phyloP scores from a whole-genome alignment of 2,329 filamentous ascomycete genomes.

The Hypoxylon sp. region DNA sequence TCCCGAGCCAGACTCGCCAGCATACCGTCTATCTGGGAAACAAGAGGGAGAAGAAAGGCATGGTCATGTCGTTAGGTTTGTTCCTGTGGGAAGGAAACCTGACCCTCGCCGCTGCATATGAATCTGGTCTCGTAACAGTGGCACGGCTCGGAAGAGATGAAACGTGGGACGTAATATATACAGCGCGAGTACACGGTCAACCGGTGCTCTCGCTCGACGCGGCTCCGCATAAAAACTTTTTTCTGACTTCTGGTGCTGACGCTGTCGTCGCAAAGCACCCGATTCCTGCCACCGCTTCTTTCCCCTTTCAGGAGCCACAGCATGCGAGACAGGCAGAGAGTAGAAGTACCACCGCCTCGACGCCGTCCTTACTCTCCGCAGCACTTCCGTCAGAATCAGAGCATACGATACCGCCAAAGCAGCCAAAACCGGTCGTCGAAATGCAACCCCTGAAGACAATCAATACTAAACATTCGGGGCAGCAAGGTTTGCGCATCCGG shows the following conservation, averaged over 20 bases:
- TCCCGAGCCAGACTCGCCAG: slow-evolving; percentile 79
- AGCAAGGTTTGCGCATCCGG: slow-evolving; percentile 82
- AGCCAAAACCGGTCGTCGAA: slow-evolving; percentile 36
- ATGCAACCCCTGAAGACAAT: slow-evolving; percentile 67
- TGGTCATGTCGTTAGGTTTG: slow-evolving; percentile 87
- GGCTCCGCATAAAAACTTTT: slow-evolving; percentile 64
- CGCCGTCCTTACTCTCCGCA: slow-evolving; percentile 49
- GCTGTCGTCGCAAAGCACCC: slow-evolving; percentile 81
- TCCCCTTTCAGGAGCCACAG: slow-evolving; percentile 37
- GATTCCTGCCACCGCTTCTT: slow-evolving; percentile 59
- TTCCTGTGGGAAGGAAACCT: slow-evolving; percentile 64
- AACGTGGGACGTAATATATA: slow-evolving; percentile 68
- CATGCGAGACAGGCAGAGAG: slow-evolving; percentile 9
- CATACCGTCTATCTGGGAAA: slow-evolving; percentile 62
- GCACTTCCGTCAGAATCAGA: slow-evolving; percentile 42
- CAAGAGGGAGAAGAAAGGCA: slow-evolving; percentile 70
- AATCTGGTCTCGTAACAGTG: slow-evolving; percentile 81
- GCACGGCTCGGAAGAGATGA: slow-evolving; percentile 63
- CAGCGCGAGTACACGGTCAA: slow-evolving; percentile 76
- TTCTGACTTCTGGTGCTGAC: slow-evolving; percentile 86
- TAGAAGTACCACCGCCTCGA: slow-evolving; percentile 12
- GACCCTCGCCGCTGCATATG: slow-evolving; percentile 81
- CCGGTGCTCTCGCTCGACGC: slow-evolving; percentile 82
- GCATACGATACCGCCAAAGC: slow-evolving; percentile 34
- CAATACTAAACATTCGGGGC: slow-evolving; percentile 89